These are phyloP conservation scores for Magnolia kwangsiensis DNA, from an alignment of 164 flowering plant species.

Conservation along the genomic window DNA sequence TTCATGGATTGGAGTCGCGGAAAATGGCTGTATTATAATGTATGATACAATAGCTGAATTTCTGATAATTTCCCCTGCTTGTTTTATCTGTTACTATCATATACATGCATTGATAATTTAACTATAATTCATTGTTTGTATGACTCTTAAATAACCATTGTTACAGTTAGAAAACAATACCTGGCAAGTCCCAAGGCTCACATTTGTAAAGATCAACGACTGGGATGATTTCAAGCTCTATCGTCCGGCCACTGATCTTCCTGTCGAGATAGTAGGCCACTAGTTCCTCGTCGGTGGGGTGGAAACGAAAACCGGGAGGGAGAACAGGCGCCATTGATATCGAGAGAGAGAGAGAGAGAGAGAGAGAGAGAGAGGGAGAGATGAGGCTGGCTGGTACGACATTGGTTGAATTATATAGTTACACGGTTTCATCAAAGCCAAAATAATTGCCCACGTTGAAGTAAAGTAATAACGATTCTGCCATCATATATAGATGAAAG, in stretches of 20 bases:
- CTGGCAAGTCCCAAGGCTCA: conserved; percentile 29
- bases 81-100: neutral
- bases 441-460: neutral
- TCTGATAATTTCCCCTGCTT: neutral
- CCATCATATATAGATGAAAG: neutral
- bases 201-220: conserved; percentile 25
- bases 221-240: conserved; percentile 19
- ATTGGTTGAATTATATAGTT: neutral
- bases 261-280: conserved; percentile 19
- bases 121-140: neutral
- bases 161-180: conserved; percentile 6
- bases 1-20: too few species aligned
- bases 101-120: neutral
- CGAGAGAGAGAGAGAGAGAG: neutral
- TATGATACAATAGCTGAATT: too few species aligned
- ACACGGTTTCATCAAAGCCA: neutral
- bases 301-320: conserved; percentile 27
- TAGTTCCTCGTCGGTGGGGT: conserved; percentile 28
- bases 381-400: neutral
- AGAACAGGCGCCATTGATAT: conserved; percentile 12
- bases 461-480: neutral
- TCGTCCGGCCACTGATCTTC: conserved; percentile 16
- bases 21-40: too few species aligned
- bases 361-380: neutral
- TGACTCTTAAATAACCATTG: neutral